phyloP scores from a whole-genome alignment of 495 filamentous ascomycete species.

The Penicillium waksmanii region DNA sequence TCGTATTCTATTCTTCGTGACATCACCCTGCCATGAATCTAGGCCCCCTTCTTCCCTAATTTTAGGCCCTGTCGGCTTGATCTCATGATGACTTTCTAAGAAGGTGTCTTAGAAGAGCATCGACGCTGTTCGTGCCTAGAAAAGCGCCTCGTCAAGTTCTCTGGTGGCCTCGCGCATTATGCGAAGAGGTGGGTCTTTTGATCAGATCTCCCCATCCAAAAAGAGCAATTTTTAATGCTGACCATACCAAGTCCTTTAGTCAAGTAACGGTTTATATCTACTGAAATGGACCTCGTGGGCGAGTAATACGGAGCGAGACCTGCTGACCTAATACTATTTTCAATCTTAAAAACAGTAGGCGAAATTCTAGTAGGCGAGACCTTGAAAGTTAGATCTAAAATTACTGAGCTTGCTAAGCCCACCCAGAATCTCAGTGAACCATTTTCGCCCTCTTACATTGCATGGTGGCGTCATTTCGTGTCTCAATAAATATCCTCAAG shows the following conservation, averaged over 20 bases:
- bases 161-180: neutral
- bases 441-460: neutral
- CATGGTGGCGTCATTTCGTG: neutral
- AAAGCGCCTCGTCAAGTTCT: neutral
- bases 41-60: conserved; percentile 1
- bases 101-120: neutral
- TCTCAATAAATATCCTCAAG: neutral
- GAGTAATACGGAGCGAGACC: too few relatives aligned
- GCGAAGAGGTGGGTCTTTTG: neutral
- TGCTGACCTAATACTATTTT: too few relatives aligned
- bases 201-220: neutral
- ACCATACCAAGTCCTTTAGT: too few relatives aligned
- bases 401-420: neutral
- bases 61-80: neutral
- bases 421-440: neutral
- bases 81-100: neutral
- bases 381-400: neutral
- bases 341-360: neutral
- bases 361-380: neutral
- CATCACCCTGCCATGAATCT: neutral
- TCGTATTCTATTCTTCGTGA: neutral
- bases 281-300: too few relatives aligned
- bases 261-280: too few relatives aligned
- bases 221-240: too few relatives aligned
- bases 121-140: neutral